Conservation (phyloP, 768 basidiomycete species). For the Mrakia gelida region DNA sequence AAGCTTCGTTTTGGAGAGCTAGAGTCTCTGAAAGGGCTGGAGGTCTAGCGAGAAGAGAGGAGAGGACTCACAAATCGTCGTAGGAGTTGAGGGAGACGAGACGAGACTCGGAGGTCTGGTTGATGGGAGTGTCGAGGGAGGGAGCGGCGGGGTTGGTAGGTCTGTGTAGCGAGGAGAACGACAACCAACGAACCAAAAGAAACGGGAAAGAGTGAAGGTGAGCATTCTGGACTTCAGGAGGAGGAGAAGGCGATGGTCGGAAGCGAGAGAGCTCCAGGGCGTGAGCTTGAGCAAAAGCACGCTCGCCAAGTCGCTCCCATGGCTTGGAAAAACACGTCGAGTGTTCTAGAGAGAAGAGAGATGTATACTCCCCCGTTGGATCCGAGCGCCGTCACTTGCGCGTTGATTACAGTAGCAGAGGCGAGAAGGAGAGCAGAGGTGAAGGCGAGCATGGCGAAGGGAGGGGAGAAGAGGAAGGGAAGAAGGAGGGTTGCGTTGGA, state of each 20-base stretch:
- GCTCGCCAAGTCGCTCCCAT: neutral
- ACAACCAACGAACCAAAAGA: neutral
- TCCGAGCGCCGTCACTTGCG: neutral
- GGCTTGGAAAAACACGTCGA: too few species aligned
- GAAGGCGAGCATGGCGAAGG: neutral
- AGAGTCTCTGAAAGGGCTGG: too few species aligned
- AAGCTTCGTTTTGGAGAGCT: neutral
- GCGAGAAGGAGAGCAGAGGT: neutral
- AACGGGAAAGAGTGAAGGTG: neutral
- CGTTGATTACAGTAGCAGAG: neutral
- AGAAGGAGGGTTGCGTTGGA: neutral
- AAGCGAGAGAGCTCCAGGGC: neutral
- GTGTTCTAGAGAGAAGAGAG: neutral
- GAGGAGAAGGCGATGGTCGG: neutral
- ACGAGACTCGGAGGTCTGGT: conserved; percentile 28
- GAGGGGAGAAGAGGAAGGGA: neutral
- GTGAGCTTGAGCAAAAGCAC: neutral
- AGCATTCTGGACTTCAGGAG: neutral
- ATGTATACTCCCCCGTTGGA: neutral
- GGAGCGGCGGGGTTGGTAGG: conserved; percentile 28
- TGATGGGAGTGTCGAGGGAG: conserved; percentile 14
- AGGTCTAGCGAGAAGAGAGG: neutral
- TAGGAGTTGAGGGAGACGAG: conserved; percentile 25
- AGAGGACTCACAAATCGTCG: conserved; percentile 27
- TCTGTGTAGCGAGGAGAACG: neutral